A percentile compares a stretch with the other conserved stretches of the same genome.
These are phyloP conservation scores for Diatrype stigma DNA, from an alignment of 2,329 filamentous ascomycete genomes.

Conservation along the genomic window DNA sequence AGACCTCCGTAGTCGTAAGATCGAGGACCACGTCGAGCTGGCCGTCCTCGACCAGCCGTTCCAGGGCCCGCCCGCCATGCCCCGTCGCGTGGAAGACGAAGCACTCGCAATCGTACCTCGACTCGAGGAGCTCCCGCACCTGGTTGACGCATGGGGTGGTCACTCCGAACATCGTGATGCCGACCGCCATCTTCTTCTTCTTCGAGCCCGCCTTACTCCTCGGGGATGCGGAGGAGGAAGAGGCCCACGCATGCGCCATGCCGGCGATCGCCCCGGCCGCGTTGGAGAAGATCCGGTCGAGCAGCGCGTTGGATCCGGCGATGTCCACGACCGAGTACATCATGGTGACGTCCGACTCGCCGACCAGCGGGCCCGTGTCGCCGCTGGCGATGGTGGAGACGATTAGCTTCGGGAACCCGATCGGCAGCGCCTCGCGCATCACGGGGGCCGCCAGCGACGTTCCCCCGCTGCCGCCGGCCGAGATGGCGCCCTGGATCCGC, in stretches of 20 bases:
- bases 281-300: constrained; percentile 56
- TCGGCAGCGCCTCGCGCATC: constrained; percentile 57
- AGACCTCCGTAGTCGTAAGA: constrained; percentile 67
- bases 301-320: constrained; percentile 58
- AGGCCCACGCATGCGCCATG: constrained; percentile 47
- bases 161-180: constrained; percentile 71
- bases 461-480: constrained; percentile 59
- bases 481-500: constrained; percentile 52
- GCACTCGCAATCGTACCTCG: constrained; percentile 45
- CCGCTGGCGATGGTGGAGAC: constrained; percentile 67
- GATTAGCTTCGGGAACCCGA: constrained; percentile 67
- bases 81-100: constrained; percentile 70
- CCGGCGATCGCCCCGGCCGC: constrained; percentile 58
- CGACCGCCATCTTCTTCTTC: constrained; percentile 46
- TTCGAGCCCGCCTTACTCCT: neutral
- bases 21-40: constrained; percentile 64
- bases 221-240: constrained; percentile 3
- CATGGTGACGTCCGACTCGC: constrained; percentile 64
- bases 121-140: constrained; percentile 47
- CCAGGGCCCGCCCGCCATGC: constrained; percentile 65
- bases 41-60: constrained; percentile 53
- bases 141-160: constrained; percentile 62
- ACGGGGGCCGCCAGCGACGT: constrained; percentile 57
- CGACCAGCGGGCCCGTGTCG: constrained; percentile 60
- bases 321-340: constrained; percentile 71